Percentiles rank a stretch among this genome's conserved stretches.
Evolutionary conservation across 768 basidiomycete genomes (phyloP).

Genomic region (Tubosaeta sp.): DNA sequence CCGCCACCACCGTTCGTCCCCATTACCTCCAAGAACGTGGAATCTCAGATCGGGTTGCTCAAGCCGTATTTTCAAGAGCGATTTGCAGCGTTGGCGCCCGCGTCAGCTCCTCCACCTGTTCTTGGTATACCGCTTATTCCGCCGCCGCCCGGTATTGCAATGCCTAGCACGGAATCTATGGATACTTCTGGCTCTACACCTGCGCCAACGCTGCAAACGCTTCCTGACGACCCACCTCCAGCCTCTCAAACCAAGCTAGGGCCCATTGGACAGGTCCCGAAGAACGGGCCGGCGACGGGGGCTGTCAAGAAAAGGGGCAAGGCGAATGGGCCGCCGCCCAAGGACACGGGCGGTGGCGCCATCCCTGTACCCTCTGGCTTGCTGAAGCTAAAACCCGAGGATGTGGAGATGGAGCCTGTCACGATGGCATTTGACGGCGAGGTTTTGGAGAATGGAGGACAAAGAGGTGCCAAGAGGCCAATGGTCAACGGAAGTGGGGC

Average conservation of each 20-base stretch:
- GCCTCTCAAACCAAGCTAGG: conserved; percentile 67
- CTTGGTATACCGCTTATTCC: conserved; percentile 16
- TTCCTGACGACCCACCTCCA: conserved; percentile 64
- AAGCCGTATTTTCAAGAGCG: conserved; percentile 67
- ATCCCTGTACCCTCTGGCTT: conserved; percentile 18
- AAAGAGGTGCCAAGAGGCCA: conserved; percentile 9
- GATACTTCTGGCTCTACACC: neutral
- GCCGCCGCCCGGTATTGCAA: conserved; percentile 3
- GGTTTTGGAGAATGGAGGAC: neutral
- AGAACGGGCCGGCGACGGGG: conserved; percentile 40
- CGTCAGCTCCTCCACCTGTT: conserved; percentile 16
- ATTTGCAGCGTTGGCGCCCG: conserved; percentile 41
- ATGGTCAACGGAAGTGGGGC: conserved; percentile 10
- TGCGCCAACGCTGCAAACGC: conserved; percentile 27
- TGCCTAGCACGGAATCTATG: neutral
- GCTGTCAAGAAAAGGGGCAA: conserved; percentile 60
- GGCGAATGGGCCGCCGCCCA: conserved; percentile 20
- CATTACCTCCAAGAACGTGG: conserved; percentile 59
- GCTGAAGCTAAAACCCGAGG: conserved; percentile 17
- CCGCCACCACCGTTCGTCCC: conserved; percentile 80
- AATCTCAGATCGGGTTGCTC: conserved; percentile 83
- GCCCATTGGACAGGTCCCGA: conserved; percentile 71
- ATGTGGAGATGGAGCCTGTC: conserved; percentile 19
- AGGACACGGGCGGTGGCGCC: conserved; percentile 19
- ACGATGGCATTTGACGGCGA: conserved; percentile 14